These are phyloP conservation scores for Beta macrorhiza DNA, from an alignment of 179 eudicot species.

Conservation along the genomic window DNA sequence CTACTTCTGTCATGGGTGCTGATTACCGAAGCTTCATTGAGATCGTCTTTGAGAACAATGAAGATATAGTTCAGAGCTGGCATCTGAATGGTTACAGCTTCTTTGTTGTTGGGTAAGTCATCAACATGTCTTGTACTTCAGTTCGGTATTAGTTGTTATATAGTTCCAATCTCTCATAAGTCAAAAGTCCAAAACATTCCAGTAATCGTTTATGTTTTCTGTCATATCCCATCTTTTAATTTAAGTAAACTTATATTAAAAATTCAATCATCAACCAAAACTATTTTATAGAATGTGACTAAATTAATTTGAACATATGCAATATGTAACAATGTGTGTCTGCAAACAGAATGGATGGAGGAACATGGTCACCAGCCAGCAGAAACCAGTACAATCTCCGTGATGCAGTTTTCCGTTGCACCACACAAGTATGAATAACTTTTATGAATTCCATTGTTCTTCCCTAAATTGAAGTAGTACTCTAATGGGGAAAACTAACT, in stretches of 20 bases:
- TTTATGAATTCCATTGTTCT: too few species aligned
- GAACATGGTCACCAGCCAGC: conserved; percentile 71
- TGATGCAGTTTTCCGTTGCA: conserved; percentile 75
- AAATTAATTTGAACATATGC: neutral
- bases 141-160: too few species aligned
- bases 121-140: too few species aligned
- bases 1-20: conserved; percentile 67
- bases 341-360: conserved; percentile 87
- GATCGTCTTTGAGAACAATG: conserved; percentile 74
- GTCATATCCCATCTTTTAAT: conserved; percentile 19
- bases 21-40: conserved; percentile 74
- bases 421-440: conserved; percentile 60
- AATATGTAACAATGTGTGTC: neutral
- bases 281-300: too few species aligned
- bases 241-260: too few species aligned
- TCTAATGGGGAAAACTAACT: neutral
- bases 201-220: conserved; percentile 28
- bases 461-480: neutral
- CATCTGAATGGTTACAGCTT: conserved; percentile 83
- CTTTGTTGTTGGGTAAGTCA: conserved; percentile 86
- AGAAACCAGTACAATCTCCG: conserved; percentile 81
- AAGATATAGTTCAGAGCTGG: conserved; percentile 68
- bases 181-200: neutral
- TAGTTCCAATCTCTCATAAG: too few species aligned
- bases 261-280: too few species aligned